Evolutionary conservation across 441 rosid genomes (phyloP), one percentile per base, ranked within the genome.

Genomic region (Flueggea neowawraea): DNA sequence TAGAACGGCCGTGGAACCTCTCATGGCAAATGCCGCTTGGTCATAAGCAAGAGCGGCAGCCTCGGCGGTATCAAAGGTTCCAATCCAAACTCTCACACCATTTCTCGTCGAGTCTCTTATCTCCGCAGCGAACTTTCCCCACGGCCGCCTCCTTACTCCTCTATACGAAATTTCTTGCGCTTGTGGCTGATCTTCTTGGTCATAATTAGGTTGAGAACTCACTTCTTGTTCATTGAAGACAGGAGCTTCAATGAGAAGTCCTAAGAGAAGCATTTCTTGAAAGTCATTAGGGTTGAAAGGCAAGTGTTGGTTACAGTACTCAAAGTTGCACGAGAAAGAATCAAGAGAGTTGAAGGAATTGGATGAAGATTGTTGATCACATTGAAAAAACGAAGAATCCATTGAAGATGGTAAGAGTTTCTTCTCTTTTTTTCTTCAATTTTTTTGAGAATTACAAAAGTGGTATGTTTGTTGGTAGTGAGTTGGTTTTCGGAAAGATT

Each of bases 51-150:
- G 61, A 66, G 97, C 98, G 0, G 98, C 98, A 4, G 75, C 97
- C 67, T 93, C 97, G 0, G 97, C 96, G 45, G 80, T 90, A 31
- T 90, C 96, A 55, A 90, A 93, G 15, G 98, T 93, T 44, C 98
- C 98, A 2, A 93, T 59, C 98, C 98, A 93, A 0, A 93, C 97
- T 59, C 97, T 69, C 16, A 78, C 80, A 6, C 96, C 97, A 9
- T 82, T 81, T 58, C 97, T 57, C 0, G 96, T 93, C 1, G 98
- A 90, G 33, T 93, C 98, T 64, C 98, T 80, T 68, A 92, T 92
- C 68, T 92, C 97, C 4, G 98, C 98, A 3, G 97, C 97, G 54
- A 73, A 92, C 61, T 84, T 90, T 5, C 97, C 98, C 98, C 98
- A 88, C 1, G 98, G 97, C 61, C 97, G 80, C 80, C 77, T 52